Conservation (phyloP, 768 basidiomycete species). For the Pleurotus ostreatus region DNA sequence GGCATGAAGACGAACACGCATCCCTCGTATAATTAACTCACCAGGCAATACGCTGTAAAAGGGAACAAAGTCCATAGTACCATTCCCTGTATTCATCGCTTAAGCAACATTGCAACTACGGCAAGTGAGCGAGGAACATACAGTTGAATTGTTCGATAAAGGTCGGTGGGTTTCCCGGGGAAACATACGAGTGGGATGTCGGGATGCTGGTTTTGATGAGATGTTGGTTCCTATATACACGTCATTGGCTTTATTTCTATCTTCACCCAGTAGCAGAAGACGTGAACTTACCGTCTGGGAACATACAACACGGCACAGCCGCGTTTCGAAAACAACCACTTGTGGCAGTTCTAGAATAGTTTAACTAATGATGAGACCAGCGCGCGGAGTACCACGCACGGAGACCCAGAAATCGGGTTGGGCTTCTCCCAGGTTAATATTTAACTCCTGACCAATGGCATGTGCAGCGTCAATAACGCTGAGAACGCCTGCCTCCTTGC, state of each 20-base stretch:
- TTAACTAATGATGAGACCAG: background rate
- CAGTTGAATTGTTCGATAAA: slow-evolving; percentile 44
- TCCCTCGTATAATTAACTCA: slow-evolving; percentile 16
- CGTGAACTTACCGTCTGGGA: slow-evolving; percentile 39
- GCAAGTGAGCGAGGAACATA: slow-evolving; percentile 11
- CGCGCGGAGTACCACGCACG: slow-evolving; percentile 31
- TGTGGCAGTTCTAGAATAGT: slow-evolving; percentile 66
- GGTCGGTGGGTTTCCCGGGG: slow-evolving; percentile 30
- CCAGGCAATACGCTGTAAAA: slow-evolving; percentile 48
- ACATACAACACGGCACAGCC: slow-evolving; percentile 74
- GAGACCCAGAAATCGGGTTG: slow-evolving; percentile 80
- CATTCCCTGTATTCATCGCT: slow-evolving; percentile 39
- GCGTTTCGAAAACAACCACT: slow-evolving; percentile 77
- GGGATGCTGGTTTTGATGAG: slow-evolving; percentile 58
- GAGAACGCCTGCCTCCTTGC: slow-evolving; percentile 57
- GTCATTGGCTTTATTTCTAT: background rate
- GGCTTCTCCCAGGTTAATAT: slow-evolving; percentile 51
- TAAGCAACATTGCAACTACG: background rate
- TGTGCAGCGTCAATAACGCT: slow-evolving; percentile 82
- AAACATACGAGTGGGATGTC: slow-evolving; percentile 46
- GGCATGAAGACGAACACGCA: no score
- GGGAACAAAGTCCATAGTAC: slow-evolving; percentile 49
- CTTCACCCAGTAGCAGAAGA: background rate
- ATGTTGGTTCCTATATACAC: slow-evolving; percentile 55
- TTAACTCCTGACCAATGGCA: slow-evolving; percentile 71